Evolutionary conservation across 148 eudicot species (phyloP), one percentile per base, ranked within the genome.

Genomic region (Amaranthus cruentus): DNA sequence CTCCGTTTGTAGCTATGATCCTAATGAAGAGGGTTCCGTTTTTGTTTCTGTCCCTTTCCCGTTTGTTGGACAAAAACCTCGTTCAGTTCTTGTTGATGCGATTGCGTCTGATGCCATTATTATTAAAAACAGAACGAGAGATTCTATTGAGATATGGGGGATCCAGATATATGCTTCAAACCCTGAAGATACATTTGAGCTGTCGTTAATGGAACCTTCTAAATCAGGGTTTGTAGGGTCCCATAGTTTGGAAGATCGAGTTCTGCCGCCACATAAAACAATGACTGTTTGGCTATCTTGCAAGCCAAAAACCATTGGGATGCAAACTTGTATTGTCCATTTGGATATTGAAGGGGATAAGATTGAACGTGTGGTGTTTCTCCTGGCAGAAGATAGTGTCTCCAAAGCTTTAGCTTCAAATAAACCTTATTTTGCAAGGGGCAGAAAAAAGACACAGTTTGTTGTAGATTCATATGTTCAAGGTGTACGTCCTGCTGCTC

Each of bases 191-290:
- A 83, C 92, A 4, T 95, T 95, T 77, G 82, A 81, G 2, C 68
- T 95, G 58, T 95, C 99, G 7, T 38, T 95, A 77, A 86, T 85
- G 94, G 85, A 95, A 56, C 99, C 99, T 52, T 82, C 87, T 51
- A 59, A 75, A 53, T 70, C 73, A 61, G 87, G 78, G 9, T 95
- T 85, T 79, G 51, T 88, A 8, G 99, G 89, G 12, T 75, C 78
- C 44, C 80, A 79, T 74, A 65, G 77, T 62, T 72, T 95, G 81
- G 99, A 92, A 21, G 97, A 95, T 71, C 82, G 97, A 69, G 73
- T 84, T 9, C 78, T 95, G 50, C 87, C 80, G 70, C 86, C 97
- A 0, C 72, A 72, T 46, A 84, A 83, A 66, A 80, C 83, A 21
- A 57, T 95, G 69, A 88, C 76, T 6, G 62, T 95, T 65, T 95